phyloP scores from a whole-genome alignment of 345 rosid species.

The Salix purpurea region DNA sequence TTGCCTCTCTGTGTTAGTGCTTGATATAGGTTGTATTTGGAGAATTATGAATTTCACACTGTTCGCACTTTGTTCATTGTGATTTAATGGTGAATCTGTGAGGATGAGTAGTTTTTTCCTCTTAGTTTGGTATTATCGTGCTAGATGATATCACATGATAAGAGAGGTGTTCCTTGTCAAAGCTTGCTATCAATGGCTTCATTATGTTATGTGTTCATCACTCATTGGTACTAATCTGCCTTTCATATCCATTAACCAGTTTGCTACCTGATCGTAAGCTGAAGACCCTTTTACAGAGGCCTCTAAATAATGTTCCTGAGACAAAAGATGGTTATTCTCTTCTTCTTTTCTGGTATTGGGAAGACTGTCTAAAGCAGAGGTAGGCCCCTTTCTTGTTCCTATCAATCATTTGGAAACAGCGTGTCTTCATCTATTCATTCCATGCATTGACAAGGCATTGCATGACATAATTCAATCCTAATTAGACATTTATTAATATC shows the following conservation, averaged over 20 bases:
- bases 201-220: neutral
- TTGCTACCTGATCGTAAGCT: conserved; percentile 91
- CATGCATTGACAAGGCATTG: neutral
- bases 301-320: conserved; percentile 64
- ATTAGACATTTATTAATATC: neutral
- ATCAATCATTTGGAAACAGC: neutral
- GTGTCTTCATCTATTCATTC: neutral
- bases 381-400: conserved; percentile 16
- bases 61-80: neutral
- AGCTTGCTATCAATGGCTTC: neutral
- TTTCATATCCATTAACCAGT: conserved; percentile 32
- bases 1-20: neutral
- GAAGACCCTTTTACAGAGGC: conserved; percentile 81
- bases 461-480: neutral
- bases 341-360: conserved; percentile 93
- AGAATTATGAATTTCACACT: neutral
- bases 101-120: neutral
- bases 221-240: neutral
- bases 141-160: neutral
- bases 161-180: neutral
- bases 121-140: neutral
- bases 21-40: neutral
- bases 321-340: conserved; percentile 89
- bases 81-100: neutral
- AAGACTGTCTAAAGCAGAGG: conserved; percentile 96